Base-by-base conservation (phyloP, 768 basidiomycete genomes). In the Podaxis sp. region DNA sequence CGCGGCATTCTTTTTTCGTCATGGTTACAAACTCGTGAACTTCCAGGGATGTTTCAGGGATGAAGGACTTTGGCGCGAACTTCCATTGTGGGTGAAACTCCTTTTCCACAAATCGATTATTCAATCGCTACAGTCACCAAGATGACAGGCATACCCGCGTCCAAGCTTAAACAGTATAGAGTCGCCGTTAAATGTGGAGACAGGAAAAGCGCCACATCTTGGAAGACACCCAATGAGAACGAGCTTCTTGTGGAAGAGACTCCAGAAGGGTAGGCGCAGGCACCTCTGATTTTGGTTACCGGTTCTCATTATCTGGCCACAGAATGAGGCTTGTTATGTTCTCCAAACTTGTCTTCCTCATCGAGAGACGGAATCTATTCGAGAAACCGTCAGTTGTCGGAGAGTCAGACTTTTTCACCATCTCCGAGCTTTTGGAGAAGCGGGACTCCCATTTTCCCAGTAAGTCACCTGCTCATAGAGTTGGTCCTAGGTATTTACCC, bases 91-190 rank as follows among this genome's bases (percentile, higher is more conserved):
- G 50, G 59, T 52, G 17, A 12, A 50, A 36, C 24, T 41, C 29
- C 13, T 15, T 41, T 15, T 27, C 38, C 27, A 46, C 8, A 29
- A 9, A 19, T 13, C 19, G 4, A 40, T 27, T 11, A 41, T 29
- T 51, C 49, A 52, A 40, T 25, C 24, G 4, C 37, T 22, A 25
- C 36, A 59, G 59, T 59, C 50, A 53, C n/a, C 24, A 36, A 41
- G 25, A 19, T 59, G 17, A n/a, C 8, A 2, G 59, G 59, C 25
- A 37, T 59, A 15, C 36, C 59, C 1, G 11, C 59, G 2, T 52
- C 59, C 12, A 52, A 36, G 24, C 38, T 40, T 9, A 51, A 50
- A 15, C 59, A 59, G 11, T 59, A 52, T 19, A 59, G 59, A 19
- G 27, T 59, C 9, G 24, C 24, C 25, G 38, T 52, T 19, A 40